Base-by-base conservation (phyloP, 257 asterid species). In the Nemophila menziesii region DNA sequence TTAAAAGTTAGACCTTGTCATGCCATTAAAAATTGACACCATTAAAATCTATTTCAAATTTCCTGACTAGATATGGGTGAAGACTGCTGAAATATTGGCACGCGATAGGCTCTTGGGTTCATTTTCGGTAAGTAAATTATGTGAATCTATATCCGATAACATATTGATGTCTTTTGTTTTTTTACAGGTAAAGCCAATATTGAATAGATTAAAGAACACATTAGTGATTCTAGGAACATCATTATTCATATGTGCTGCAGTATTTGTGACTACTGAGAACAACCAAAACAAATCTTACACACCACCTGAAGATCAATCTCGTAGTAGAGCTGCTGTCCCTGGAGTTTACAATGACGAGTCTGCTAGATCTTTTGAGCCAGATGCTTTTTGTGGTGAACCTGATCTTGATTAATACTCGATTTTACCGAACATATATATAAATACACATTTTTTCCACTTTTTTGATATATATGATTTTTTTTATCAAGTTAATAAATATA, bases 21-120 rank as follows among this genome's bases (percentile, higher is more conserved):
- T 29, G 12, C 9, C 36, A 29, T 29, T 5, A 7, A 2, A 29
- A 13, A 29, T 29, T 3, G 36, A 29, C 9, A 29, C 36, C 7
- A 5, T 29, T 29, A 5, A 2, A 3, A 29, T 29, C 3, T 29
- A 29, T 4, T 43, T 5, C 19, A 5, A 41, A 33, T 13, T 49
- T 58, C 51, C 19, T 60, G 14, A 22, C 43, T 85, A 83, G 97
- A 62, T 78, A 52, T 89, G 97, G 97, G 90, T 89, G 67, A 89
- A 89, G 54, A 84, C 82, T 57, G 92, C 93, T 34, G 84, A 89
- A 78, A 82, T 80, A 50, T 68, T 89, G 75, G 95, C 97, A 48
- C 92, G 93, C 11, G 97, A 87, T 52, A 69, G 97, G 44, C 86
- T 87, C 48, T 72, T 87, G 20, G 97, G 95, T 34, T 83, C 97